phyloP scores from a whole-genome alignment of 2,329 filamentous ascomycete genomes.

The Helminthosporium solani region DNA sequence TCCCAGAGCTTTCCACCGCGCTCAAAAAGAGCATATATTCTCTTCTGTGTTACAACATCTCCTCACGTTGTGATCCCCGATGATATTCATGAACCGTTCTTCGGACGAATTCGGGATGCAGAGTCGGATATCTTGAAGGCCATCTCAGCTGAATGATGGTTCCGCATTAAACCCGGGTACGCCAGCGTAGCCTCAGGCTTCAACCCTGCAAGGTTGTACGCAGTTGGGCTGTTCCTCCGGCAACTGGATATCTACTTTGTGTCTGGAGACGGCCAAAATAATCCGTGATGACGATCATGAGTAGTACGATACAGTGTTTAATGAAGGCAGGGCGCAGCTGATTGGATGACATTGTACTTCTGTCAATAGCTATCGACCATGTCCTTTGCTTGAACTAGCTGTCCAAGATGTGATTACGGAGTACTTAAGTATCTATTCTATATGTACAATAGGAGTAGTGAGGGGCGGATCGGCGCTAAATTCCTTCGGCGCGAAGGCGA shows the following conservation, averaged over 20 bases:
- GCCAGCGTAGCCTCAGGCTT: conserved; percentile 22
- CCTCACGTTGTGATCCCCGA: conserved; percentile 50
- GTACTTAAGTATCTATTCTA: no score
- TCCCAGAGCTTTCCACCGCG: conserved; percentile 41
- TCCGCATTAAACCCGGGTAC: conserved; percentile 35
- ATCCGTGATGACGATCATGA: no score
- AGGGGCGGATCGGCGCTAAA: not conserved
- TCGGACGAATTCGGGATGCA: conserved; percentile 54
- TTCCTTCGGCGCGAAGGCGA: not conserved
- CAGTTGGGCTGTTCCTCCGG: conserved; percentile 24
- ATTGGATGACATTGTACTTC: conserved; percentile 19
- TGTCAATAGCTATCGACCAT: no score
- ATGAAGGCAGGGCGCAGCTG: conserved; percentile 23
- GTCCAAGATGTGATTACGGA: no score
- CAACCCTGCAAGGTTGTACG: conserved; percentile 25
- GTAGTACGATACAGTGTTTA: no score
- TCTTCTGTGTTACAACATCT: conserved; percentile 65
- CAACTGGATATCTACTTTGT: no score
- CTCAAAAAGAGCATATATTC: conserved; percentile 51
- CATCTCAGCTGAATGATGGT: conserved; percentile 49
- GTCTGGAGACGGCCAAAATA: conserved; percentile 43
- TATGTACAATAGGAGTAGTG: no score
- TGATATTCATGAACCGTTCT: conserved; percentile 55
- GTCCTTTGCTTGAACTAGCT: no score
- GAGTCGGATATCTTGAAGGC: conserved; percentile 59